phyloP scores from a whole-genome alignment of 2,329 filamentous ascomycete species.

The Neonectria punicea region DNA sequence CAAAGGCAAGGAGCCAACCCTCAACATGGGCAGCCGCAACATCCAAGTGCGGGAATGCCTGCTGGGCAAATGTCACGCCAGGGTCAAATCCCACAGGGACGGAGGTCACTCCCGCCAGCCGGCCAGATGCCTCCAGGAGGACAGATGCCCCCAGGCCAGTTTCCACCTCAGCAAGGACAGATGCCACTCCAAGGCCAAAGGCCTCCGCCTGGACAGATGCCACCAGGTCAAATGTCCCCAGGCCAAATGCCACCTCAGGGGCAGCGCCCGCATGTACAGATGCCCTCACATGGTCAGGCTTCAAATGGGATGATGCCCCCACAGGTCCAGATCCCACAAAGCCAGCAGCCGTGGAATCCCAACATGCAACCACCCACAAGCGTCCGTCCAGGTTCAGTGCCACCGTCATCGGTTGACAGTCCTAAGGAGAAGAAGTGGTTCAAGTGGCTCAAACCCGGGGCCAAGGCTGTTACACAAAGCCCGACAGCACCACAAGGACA shows the following conservation, averaged over 20 bases:
- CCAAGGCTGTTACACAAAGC: slow-evolving; percentile 34
- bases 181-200: slow-evolving; percentile 19
- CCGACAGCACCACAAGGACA: slow-evolving; percentile 29
- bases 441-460: slow-evolving; percentile 40
- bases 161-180: slow-evolving; percentile 6
- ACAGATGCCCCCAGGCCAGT: slow-evolving; percentile 8
- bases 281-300: slow-evolving; percentile 12
- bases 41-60: slow-evolving; percentile 22
- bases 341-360: slow-evolving; percentile 29
- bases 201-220: neutral
- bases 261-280: slow-evolving; percentile 10
- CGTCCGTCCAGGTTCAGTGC: slow-evolving; percentile 32
- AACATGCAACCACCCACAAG: slow-evolving; percentile 29
- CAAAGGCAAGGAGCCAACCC: slow-evolving; percentile 10
- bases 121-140: neutral
- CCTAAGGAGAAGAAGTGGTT: slow-evolving; percentile 42
- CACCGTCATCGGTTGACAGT: slow-evolving; percentile 28
- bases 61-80: slow-evolving; percentile 25
- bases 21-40: slow-evolving; percentile 11
- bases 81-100: neutral
- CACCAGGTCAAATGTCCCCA: neutral
- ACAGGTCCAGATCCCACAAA: slow-evolving; percentile 21
- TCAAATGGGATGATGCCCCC: slow-evolving; percentile 17
- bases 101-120: slow-evolving; percentile 8
- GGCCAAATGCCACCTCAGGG: slow-evolving; percentile 17